Evolutionary conservation across 306 rosid genomes (phyloP).

Genomic region (Glycyrrhiza uralensis): DNA sequence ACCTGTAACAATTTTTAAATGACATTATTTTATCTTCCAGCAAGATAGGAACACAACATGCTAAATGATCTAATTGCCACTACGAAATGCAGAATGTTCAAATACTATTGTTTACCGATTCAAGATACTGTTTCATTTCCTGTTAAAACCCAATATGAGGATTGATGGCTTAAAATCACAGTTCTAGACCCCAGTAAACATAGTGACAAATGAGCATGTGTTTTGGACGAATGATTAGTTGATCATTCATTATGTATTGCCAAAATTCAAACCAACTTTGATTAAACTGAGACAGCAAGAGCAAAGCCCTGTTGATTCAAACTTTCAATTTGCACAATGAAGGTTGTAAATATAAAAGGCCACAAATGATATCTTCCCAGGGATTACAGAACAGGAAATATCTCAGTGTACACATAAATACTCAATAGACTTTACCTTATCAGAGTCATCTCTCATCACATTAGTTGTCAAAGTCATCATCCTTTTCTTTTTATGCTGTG

Average conservation of each 20-base stretch:
- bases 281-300: background rate
- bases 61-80: background rate
- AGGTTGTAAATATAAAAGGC: constrained; percentile 5
- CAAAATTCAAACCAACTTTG: constrained; percentile 5
- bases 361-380: constrained; percentile 8
- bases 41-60: constrained; percentile 12
- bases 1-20: constrained; percentile 47
- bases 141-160: background rate
- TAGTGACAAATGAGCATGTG: background rate
- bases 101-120: constrained; percentile 1
- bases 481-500: constrained; percentile 57
- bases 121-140: background rate
- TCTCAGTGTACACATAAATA: background rate
- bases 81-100: background rate
- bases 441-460: constrained; percentile 90
- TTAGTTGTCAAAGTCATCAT: constrained; percentile 72
- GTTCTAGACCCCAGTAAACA: background rate
- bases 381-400: background rate
- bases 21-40: constrained; percentile 5
- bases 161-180: background rate
- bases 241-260: background rate
- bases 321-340: constrained; percentile 1
- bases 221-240: background rate
- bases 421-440: constrained; percentile 56
- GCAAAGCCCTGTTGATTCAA: constrained; percentile 8